Evolutionary conservation across 306 rosid genomes (phyloP).

Genomic region (Rosa rugosa): DNA sequence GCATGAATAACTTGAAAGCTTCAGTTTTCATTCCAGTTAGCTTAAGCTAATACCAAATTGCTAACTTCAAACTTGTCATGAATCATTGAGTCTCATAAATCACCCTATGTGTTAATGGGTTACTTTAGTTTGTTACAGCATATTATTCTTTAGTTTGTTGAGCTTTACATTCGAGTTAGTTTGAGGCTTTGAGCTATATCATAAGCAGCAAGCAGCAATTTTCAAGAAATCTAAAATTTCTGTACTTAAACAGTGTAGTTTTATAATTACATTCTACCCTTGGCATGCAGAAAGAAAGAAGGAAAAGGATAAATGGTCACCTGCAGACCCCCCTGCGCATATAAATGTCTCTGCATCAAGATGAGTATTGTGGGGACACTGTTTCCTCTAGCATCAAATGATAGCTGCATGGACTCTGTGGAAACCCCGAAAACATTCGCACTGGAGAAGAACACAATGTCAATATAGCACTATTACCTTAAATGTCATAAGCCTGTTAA

Average conservation of each 20-base stretch:
- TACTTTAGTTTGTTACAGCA: neutral
- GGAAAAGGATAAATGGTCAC: conserved; percentile 38
- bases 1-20: conserved; percentile 31
- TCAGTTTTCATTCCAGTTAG: conserved; percentile 23
- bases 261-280: conserved; percentile 14
- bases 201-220: neutral
- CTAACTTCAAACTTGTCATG: neutral
- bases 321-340: conserved; percentile 88
- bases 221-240: neutral
- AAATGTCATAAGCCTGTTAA: neutral
- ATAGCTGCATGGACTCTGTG: conserved; percentile 99
- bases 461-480: conserved; percentile 18
- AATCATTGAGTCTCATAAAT: neutral
- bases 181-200: neutral
- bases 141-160: neutral
- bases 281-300: conserved; percentile 9
- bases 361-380: conserved; percentile 90
- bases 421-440: conserved; percentile 96
- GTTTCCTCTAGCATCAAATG: conserved; percentile 96
- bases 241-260: neutral
- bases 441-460: conserved; percentile 49
- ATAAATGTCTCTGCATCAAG: conserved; percentile 85
- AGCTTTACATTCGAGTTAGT: neutral
- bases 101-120: neutral
- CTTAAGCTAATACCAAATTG: conserved; percentile 8